These are phyloP conservation scores for Lenwebbia sp. DNA, from an alignment of 345 rosid species.

Conservation along the genomic window DNA sequence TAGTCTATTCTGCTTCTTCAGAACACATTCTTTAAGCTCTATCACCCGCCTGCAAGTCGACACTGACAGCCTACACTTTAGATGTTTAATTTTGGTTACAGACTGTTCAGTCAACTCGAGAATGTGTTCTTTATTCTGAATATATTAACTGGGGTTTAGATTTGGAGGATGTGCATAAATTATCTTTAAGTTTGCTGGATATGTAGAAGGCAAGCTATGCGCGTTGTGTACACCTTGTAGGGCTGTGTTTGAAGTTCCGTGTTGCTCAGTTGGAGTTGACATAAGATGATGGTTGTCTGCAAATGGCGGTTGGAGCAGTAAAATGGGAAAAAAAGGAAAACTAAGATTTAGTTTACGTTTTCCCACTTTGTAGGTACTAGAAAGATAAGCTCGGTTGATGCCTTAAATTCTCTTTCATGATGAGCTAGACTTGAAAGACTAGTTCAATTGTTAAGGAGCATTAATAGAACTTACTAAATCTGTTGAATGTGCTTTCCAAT, in stretches of 20 bases:
- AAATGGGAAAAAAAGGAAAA: not conserved
- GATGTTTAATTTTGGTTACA: not conserved
- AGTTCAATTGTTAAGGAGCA: not conserved
- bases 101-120: not conserved
- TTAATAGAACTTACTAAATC: not conserved
- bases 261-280: not conserved
- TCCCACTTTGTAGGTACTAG: not conserved
- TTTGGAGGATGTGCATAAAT: not conserved
- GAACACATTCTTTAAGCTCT: not conserved
- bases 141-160: not conserved
- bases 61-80: not conserved
- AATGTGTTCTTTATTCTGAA: not conserved
- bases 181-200: not conserved
- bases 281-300: not conserved
- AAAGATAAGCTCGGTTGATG: not conserved
- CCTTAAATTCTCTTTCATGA: not conserved
- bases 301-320: not conserved
- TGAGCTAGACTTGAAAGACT: not conserved
- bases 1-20: not conserved
- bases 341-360: not conserved
- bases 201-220: not conserved
- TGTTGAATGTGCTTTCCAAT: not conserved
- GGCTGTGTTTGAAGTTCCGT: not conserved
- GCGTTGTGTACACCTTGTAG: not conserved
- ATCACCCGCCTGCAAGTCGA: not conserved